Evolutionary conservation across 495 filamentous ascomycete species (phyloP).

Genomic region (Aspergillus coremiiformis): DNA sequence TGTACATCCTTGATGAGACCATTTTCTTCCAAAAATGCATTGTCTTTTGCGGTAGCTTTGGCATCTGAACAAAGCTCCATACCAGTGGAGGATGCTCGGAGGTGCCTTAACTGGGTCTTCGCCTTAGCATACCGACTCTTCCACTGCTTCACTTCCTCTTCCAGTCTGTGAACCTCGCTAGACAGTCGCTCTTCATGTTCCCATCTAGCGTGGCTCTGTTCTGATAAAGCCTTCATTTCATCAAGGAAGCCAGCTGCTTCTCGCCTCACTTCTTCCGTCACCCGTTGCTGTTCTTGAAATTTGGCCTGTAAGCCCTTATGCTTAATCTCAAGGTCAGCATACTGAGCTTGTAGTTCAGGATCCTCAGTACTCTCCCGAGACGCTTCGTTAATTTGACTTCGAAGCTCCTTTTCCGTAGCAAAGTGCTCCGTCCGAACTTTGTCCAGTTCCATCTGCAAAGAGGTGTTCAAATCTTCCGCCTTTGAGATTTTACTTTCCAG

Average conservation of each 20-base stretch:
- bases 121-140: conserved; percentile 77
- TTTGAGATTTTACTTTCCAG: conserved; percentile 74
- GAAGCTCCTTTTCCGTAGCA: conserved; percentile 53
- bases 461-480: conserved; percentile 68
- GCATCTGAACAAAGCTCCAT: conserved; percentile 59
- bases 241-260: conserved; percentile 77
- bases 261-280: conserved; percentile 82
- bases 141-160: conserved; percentile 81
- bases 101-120: conserved; percentile 74
- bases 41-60: conserved; percentile 55
- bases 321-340: conserved; percentile 59
- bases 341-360: conserved; percentile 44
- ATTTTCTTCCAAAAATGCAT: conserved; percentile 60
- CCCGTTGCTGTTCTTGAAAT: conserved; percentile 63
- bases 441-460: conserved; percentile 70
- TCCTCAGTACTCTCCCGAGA: conserved; percentile 29
- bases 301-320: conserved; percentile 65
- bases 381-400: conserved; percentile 54
- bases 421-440: conserved; percentile 60
- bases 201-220: conserved; percentile 67
- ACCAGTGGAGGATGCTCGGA: conserved; percentile 73
- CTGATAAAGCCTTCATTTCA: conserved; percentile 83
- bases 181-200: conserved; percentile 75
- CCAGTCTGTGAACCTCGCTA: conserved; percentile 62
- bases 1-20: conserved; percentile 85